Evolutionary conservation across 2,329 filamentous ascomycete genomes (phyloP).

Genomic region (Claviceps arundinis): DNA sequence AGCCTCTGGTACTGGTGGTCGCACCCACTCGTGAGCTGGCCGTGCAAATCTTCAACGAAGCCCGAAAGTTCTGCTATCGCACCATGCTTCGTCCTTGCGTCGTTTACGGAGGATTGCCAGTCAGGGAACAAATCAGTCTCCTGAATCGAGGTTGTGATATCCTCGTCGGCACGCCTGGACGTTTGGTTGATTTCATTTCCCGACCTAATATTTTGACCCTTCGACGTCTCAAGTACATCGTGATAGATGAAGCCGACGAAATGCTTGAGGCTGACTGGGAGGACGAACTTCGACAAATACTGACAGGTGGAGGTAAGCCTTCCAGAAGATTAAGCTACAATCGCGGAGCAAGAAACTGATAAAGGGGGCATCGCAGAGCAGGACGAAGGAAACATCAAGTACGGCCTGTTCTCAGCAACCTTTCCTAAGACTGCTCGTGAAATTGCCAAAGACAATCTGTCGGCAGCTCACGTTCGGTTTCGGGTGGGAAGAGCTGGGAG

Average conservation of each 20-base stretch:
- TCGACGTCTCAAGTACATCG: slow-evolving; percentile 61
- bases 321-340: slow-evolving; percentile 3
- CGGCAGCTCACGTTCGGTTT: slow-evolving; percentile 62
- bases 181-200: slow-evolving; percentile 72
- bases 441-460: slow-evolving; percentile 64
- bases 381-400: slow-evolving; percentile 54
- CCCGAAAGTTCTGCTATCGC: slow-evolving; percentile 83
- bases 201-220: slow-evolving; percentile 57
- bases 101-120: slow-evolving; percentile 70
- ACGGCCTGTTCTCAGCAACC: slow-evolving; percentile 87
- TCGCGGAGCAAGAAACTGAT: neutral
- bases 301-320: slow-evolving; percentile 64
- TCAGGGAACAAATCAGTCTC: slow-evolving; percentile 55
- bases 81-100: slow-evolving; percentile 89
- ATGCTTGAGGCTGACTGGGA: slow-evolving; percentile 73
- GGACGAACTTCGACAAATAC: slow-evolving; percentile 58
- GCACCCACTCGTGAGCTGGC: slow-evolving; percentile 82
- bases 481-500: slow-evolving; percentile 79
- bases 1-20: slow-evolving; percentile 78
- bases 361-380: slow-evolving; percentile 40
- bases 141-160: slow-evolving; percentile 79
- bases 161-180: slow-evolving; percentile 76
- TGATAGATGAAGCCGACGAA: slow-evolving; percentile 94
- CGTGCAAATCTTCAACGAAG: slow-evolving; percentile 90
- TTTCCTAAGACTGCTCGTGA: slow-evolving; percentile 72